Base-by-base conservation (phyloP, 306 rosid genomes). In the Fragaria nilgerrensis region DNA sequence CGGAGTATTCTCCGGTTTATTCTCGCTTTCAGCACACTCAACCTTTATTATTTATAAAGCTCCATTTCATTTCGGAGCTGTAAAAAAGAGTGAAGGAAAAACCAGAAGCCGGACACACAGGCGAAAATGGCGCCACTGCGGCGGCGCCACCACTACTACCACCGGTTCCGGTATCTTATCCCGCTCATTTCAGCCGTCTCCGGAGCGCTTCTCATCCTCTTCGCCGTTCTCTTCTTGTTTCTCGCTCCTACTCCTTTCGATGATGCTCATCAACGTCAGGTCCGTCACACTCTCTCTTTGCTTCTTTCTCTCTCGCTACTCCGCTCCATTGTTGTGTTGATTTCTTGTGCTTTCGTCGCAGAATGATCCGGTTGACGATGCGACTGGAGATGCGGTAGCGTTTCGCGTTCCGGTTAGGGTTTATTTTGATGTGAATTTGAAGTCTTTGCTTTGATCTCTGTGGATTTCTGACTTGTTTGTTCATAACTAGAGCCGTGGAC, bases 361-460 rank as follows among this genome's bases (percentile, higher is more conserved):
- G 97, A 80, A 81, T 68, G 81, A 37, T 66, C 71, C 69, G 49
- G 59, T 47, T n/a, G 89, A 84, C 71, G 87, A 55, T 52, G 86
- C 77, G 76, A 68, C 76, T 82, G 86, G 72, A 85, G 69, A 58
- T 34, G 39, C 87, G 2, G 79, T 56, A 22, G 32, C 52, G 75
- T 89, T 89, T 52, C 90, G 79, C 37, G 82, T 95, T 82, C 99
- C 99, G 87, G 99, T 95, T 88, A 90, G 97, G 93, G 87, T 65
- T 73, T 27, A 7, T 20, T 22, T 74, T 77, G n/a, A 56, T 68
- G 14, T 50, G 19, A 16, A 55, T 65, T 73, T 76, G 44, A 20
- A 14, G 72, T 39, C 70, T 56, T 61, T 67, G 19, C 75, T 76
- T 44, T 62, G 81, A 83, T 89, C 82, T 72, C 64, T 34, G 77